Conservation (phyloP, 176 grass and related monocot species). For the Zoysia japonica region DNA sequence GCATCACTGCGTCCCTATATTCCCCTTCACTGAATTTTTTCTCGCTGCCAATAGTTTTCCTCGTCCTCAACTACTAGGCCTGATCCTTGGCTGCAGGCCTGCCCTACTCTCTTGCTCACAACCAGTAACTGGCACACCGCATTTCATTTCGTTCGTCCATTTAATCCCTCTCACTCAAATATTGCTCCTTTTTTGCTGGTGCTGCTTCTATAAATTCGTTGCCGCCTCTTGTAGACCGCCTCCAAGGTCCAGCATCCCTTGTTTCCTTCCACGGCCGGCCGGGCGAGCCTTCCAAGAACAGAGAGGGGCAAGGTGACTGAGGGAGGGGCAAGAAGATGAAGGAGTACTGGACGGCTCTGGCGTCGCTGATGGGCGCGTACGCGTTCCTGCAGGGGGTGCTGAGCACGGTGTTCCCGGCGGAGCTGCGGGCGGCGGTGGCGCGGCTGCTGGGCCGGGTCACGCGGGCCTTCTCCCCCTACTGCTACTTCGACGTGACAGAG, state of each 20-base stretch:
- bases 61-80: not conserved
- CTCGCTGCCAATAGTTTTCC: not conserved
- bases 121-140: not conserved
- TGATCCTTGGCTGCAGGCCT: not conserved
- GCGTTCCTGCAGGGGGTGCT: slow-evolving; percentile 70
- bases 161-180: slow-evolving; percentile 1
- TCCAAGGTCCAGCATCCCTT: slow-evolving; percentile 30
- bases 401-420: slow-evolving; percentile 65
- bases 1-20: not conserved
- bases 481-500: slow-evolving; percentile 93
- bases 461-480: slow-evolving; percentile 62
- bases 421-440: slow-evolving; percentile 58
- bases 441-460: slow-evolving; percentile 49
- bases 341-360: slow-evolving; percentile 80
- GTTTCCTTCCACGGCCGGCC: not conserved
- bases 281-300: not conserved
- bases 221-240: slow-evolving; percentile 12
- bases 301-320: too few species aligned
- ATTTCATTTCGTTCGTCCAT: not conserved
- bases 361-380: slow-evolving; percentile 81
- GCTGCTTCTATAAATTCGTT: slow-evolving; percentile 34
- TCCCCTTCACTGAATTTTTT: not conserved
- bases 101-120: slow-evolving; percentile 13
- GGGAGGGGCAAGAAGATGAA: slow-evolving; percentile 42
- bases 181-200: slow-evolving; percentile 1